Percentiles rank a stretch among this genome's conserved stretches.
phyloP scores from a whole-genome alignment of 345 rosid species.

The Eucalyptus curtisii region DNA sequence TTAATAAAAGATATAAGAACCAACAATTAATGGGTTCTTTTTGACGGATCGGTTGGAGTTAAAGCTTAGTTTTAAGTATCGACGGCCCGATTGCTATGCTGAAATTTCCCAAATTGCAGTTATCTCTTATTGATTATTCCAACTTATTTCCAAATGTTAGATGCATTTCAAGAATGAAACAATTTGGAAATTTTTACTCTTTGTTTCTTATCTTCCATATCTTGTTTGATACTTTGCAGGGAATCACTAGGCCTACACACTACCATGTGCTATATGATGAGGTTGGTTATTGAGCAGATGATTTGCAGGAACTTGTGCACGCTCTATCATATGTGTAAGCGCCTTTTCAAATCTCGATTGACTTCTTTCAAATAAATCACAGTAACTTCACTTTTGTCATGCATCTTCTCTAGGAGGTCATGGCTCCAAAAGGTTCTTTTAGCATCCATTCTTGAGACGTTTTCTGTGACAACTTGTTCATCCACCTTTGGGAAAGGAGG shows the following conservation, averaged over 20 bases:
- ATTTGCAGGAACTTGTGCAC: slow-evolving; percentile 3
- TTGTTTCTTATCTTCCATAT: neutral
- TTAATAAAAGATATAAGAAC: neutral
- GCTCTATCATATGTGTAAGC: slow-evolving; percentile 7
- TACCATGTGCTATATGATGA: slow-evolving; percentile 4
- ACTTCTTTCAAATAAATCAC: neutral
- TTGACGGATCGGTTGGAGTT: neutral
- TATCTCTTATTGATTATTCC: neutral
- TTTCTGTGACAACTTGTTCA: no score
- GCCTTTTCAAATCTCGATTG: neutral
- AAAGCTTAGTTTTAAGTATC: neutral
- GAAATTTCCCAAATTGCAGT: neutral
- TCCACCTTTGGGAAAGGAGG: no score
- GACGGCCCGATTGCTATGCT: neutral
- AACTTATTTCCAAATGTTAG: neutral
- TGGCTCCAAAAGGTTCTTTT: no score
- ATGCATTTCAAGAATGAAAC: neutral
- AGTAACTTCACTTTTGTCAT: no score
- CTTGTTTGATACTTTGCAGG: neutral
- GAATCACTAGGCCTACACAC: slow-evolving; percentile 5
- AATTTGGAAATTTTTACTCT: neutral
- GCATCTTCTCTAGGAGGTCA: no score
- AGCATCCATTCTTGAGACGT: no score
- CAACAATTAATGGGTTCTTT: neutral
- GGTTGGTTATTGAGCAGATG: slow-evolving; percentile 1